Base-by-base conservation (phyloP, 139 green algal genomes). In the Spirogloea muscicola region DNA sequence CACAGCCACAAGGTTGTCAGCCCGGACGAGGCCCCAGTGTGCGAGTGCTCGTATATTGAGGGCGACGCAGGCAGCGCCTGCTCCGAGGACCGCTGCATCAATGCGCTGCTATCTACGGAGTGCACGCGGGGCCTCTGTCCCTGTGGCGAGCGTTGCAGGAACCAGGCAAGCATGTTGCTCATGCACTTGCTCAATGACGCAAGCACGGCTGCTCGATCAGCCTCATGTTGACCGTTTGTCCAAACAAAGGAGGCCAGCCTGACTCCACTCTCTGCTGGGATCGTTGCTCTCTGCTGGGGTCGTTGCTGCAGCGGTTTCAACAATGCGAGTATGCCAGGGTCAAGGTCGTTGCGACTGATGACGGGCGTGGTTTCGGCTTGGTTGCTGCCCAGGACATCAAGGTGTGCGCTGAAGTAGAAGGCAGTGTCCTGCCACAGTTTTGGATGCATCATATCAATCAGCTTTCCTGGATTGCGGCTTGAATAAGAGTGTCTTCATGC, bases 81-180 rank as follows among this genome's bases (percentile, higher is more conserved):
- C 71, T 90, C 90, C 0, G 77, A 83, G 1, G 82, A 96, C 48
- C 6, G 29, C 62, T 98, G 94, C 87, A 86, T 98, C 58, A 98
- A 98, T 86, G 71, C 94, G 4, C 86, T 94, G 79, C 87, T 97
- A 6, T 91, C 91, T 76, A 91, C 95, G 37, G 94, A 98, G 76
- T 98, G 94, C 74, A 84, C 87, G 31, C 74, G 84, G 65, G 88
- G 87, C 18, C 96, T 92, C 69, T 98, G 94, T 74, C 90, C 91
- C 13, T 95, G 89, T 48, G 93, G 88, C 49, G 77, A 90, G 16
- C 75, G 82, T 27, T 98, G 94, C 89, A 90, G 74, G 69, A 98
- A 98, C 84, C 72, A 80, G 72, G 69, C 69, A 10, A 0, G 42
- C 10, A n/a, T n/a, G n/a, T 60, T 1, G 21, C 46, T 55, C 46